Evolutionary conservation across 768 basidiomycete genomes (phyloP), one percentile per base, ranked within the genome.

Genomic region (Boletus subcaerulescens): DNA sequence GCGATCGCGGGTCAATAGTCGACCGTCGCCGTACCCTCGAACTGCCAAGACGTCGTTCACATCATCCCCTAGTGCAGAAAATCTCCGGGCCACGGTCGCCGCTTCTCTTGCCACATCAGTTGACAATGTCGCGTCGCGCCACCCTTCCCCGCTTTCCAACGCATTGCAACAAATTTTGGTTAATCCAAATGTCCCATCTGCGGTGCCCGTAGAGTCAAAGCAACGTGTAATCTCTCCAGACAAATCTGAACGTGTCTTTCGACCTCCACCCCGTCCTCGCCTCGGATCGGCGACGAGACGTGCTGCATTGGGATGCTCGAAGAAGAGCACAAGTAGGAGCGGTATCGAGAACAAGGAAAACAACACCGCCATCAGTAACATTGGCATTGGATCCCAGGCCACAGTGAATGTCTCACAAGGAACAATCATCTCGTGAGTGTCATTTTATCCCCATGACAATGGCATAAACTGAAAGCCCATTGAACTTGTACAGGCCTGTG

Each of bases 21-120:
- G 90, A 17, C 75, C 87, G 0, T 87, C 87, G 5, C 90, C 89
- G 0, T 91, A 92, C 57, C 87, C 89, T 35, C 77, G 84, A 14
- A 63, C 74, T 12, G 68, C 73, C 38, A 84, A 78, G 63, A 68
- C 74, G 0, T 75, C 77, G 1, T 63, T 76, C 15, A 79, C 84
- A 5, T 59, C 68, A 7, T 64, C 65, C n/a, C 62, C 68, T 0
- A 20, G 45, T 0, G 70, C 77, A 0, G 77, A 82, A 38, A 67
- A 74, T 41, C 55, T 68, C 1, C 74, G 69, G 1, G 64, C 69
- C 0, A 63, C 66, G 9, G 52, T 63, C 9, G 45, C 52, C 1
- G 61, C 42, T 29, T 61, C 52, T 36, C 72, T 64, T 36, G 49
- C 53, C 17, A 63, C 61, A 43, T 60, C 59, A 36, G 32, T 50